Evolutionary conservation across 352 stramenopile genomes (phyloP), one percentile per base, ranked within the genome.

Genomic region (Globisporangium canariense): DNA sequence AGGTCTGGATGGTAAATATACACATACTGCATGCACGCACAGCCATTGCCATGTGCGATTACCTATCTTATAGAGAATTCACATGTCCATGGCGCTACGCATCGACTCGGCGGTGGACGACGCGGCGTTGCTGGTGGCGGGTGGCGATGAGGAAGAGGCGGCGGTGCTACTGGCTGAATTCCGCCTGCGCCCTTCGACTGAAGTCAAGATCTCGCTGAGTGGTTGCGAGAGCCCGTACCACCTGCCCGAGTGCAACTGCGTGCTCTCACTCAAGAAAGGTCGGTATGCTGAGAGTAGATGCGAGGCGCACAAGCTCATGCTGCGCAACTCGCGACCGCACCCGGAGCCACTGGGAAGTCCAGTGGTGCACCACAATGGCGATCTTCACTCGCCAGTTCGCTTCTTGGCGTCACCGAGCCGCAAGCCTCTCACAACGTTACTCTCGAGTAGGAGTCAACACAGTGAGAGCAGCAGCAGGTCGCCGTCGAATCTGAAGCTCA

Each of bases 301-400:
- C 32, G 67, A 73, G 22, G 81, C 79, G n/a, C 81, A 90, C 65
- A 86, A 79, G 30, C 73, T 89, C 22, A 86, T 78, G 25, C 64
- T 90, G 22, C 72, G 79, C 7, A 75, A 88, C 32, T 90, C 81
- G 8, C 71, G 77, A 47, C 69, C 74, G 0, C 65, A 87, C 34
- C 58, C 77, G 7, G 68, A 76, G n/a, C 63, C 71, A 13, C 66
- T 83, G 32, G 76, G 75, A 3, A 60, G 60, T 18, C 50, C 52
- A 7, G 56, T 69, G 14, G 11, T 53, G 25, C 11, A 43, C 18
- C 5, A 2, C 22, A 56, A 32, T 10, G 28, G 32, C 11, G 4
- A 8, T 28, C 20, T 28, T 16, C 51, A 22, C 20, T 54, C 75
- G 5, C 50, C 58, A 30, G 63, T 65, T 51, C 45, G 50, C 14